phyloP scores from a whole-genome alignment of 768 basidiomycete species.

The Hypholoma fasciculare region DNA sequence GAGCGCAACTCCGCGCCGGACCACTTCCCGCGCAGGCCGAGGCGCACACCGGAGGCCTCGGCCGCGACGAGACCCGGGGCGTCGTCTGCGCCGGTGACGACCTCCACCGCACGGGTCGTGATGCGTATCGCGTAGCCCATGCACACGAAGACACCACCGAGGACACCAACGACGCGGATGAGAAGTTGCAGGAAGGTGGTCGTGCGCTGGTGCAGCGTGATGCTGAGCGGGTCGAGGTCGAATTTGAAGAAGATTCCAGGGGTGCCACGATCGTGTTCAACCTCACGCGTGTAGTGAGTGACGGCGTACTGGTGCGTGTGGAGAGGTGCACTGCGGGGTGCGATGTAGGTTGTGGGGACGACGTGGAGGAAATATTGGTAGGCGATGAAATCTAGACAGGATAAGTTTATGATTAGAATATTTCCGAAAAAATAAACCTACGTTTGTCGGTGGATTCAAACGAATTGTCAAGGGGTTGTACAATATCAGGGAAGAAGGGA shows the following conservation, averaged over 20 bases:
- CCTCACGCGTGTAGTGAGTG: slow-evolving; percentile 81
- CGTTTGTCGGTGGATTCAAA: slow-evolving; percentile 76
- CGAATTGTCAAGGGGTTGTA: slow-evolving; percentile 91
- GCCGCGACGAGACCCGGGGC: slow-evolving; percentile 60
- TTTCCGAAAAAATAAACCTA: slow-evolving; percentile 16
- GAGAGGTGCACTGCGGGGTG: slow-evolving; percentile 63
- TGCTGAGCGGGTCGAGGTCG: slow-evolving; percentile 86
- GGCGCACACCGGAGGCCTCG: slow-evolving; percentile 57
- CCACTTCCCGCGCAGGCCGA: slow-evolving; percentile 65
- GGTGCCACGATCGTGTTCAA: slow-evolving; percentile 75
- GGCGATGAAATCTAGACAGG: slow-evolving; percentile 69
- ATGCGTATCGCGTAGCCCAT: slow-evolving; percentile 74
- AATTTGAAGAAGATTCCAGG: slow-evolving; percentile 99
- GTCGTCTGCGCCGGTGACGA: slow-evolving; percentile 55
- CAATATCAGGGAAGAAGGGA: slow-evolving; percentile 92
- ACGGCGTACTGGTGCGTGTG: slow-evolving; percentile 90
- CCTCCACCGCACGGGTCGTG: slow-evolving; percentile 63
- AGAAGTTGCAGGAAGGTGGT: slow-evolving; percentile 79
- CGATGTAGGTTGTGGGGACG: slow-evolving; percentile 92
- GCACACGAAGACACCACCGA: slow-evolving; percentile 90
- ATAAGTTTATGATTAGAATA: neutral
- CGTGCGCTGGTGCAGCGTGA: slow-evolving; percentile 88
- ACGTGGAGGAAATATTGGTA: slow-evolving; percentile 96
- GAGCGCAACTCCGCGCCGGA: slow-evolving; percentile 63
- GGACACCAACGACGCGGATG: slow-evolving; percentile 86